Evolutionary conservation across 2,329 filamentous ascomycete genomes (phyloP), one percentile per base, ranked within the genome.

Genomic region (Neonectria neomacrospora): DNA sequence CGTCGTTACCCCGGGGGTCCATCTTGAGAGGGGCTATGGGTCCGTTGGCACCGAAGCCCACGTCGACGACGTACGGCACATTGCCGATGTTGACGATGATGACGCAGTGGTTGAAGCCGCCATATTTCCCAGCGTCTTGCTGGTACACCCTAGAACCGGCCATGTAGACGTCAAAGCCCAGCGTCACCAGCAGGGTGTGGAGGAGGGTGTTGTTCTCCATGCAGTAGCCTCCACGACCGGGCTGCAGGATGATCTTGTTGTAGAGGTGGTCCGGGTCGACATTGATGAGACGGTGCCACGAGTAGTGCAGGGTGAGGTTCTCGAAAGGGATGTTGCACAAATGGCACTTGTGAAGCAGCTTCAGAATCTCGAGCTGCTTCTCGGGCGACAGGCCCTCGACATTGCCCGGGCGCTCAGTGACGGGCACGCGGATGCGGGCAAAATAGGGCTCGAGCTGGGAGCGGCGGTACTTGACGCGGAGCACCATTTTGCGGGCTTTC

Each of bases 11-110:
- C 16, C 65, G 68, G 47, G 69, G 22, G 1, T 72, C 57, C 5
- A 81, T 70, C 1, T 71, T 76, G 1, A 81, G 54, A 4, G 80
- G 80, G 1, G 64, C 48, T 26, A 71, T 66, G 5, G 79, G 63
- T 9, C 71, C 73, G 65, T 85, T 82, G 56, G 81, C 81, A 20
- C 88, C 88, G 69, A 89, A 90, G 26, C 85, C 88, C 14, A 90
- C 85, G 71, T 91, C 89, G 28, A 86, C 80, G 65, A 85, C 74
- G 71, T 83, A 85, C 44, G 78, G 76, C 45, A 79, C 77, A 23
- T 76, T 74, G 10, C 79, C 76, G 22, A 91, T 80, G 26, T 79
- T 84, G 50, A 90, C 82, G 58, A 90, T 81, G 69, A 87, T 85
- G 57, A 88, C 78, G 80, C 89, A 86, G 73, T 90, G 88, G 71